phyloP scores from a whole-genome alignment of 1,284 basidiomycete species.

The Trichosporon asahii region DNA sequence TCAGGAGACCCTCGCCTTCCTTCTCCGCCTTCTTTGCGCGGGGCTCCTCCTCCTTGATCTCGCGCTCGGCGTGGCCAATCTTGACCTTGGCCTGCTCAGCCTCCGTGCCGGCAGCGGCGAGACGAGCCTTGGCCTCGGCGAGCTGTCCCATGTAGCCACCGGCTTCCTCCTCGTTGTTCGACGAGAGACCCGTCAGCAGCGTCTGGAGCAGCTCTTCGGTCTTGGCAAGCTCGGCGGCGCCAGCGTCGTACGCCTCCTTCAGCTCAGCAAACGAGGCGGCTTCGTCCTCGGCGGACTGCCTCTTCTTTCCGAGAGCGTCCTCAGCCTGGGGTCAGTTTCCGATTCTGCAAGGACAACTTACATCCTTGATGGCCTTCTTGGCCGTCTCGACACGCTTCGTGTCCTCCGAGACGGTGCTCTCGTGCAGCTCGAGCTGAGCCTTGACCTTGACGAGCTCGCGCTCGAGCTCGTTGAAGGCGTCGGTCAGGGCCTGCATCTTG shows the following conservation, averaged over 20 bases:
- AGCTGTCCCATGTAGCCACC: slow-evolving; percentile 97
- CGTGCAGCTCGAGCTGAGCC: slow-evolving; percentile 83
- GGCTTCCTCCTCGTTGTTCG: slow-evolving; percentile 57
- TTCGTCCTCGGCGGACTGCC: slow-evolving; percentile 59
- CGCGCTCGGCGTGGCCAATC: slow-evolving; percentile 74
- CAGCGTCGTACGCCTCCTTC: slow-evolving; percentile 62
- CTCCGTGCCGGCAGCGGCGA: slow-evolving; percentile 75
- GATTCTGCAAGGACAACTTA: slow-evolving; percentile 46
- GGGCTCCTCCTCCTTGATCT: slow-evolving; percentile 72
- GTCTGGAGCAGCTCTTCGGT: slow-evolving; percentile 94
- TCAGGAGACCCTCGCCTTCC: slow-evolving; percentile 70
- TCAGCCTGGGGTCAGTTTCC: slow-evolving; percentile 56
- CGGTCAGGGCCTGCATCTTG: slow-evolving; percentile 72
- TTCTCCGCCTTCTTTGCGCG: slow-evolving; percentile 80
- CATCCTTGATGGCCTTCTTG: slow-evolving; percentile 61
- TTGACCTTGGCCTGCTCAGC: slow-evolving; percentile 79
- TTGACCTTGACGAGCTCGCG: slow-evolving; percentile 82
- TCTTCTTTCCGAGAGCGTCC: slow-evolving; percentile 60
- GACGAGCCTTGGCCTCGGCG: slow-evolving; percentile 74
- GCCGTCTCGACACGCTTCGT: slow-evolving; percentile 61
- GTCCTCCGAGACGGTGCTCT: slow-evolving; percentile 75
- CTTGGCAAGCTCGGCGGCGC: slow-evolving; percentile 65
- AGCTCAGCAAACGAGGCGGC: slow-evolving; percentile 52
- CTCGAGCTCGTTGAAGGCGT: slow-evolving; percentile 72
- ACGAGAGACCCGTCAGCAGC: slow-evolving; percentile 81